Evolutionary conservation across 202 grass and related monocot species (phyloP), one percentile per base, ranked within the genome.

Genomic region (Dendrocalamus latiflorus): DNA sequence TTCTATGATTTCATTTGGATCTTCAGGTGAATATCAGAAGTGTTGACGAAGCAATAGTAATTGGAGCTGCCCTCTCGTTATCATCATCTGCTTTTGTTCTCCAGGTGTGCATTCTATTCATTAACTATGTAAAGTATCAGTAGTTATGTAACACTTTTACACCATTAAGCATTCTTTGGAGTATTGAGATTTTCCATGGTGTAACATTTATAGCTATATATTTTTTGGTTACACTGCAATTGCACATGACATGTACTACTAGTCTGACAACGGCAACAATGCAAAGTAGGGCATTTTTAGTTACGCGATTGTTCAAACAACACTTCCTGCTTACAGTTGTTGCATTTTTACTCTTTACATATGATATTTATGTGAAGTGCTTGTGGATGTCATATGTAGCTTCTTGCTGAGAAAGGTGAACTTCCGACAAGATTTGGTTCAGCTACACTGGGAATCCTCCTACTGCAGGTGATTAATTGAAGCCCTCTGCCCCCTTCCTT

Each of bases 51-150:
- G 96, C 96, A 6, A 90, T 98, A 83, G 95, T 98, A 41, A 98
- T 98, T 83, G 95, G 95, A 81, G 87, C 95, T 68, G 95, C 95
- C 36, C 95, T 98, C 51, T 98, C 95, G 34, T 83, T 98, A 80
- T 98, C 95, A 80, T 98, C 95, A 85, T 98, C 95, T 83, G 95
- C 95, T 90, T 98, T 98, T 89, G 95, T 98, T 62, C 83, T 98
- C 62, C 96, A 98, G 96, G 96, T 98, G 25, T 77, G 81, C n/a
- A 68, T 68, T 49, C 53, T 87, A 26, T 66, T 78, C 0, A 24
- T 2, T 65, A 68, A 17, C 6, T 26, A 12, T 11, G 44, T 63
- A 63, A 76, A 48, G 25, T 73, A 78, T 44, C 43, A 18, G 51
- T 30, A 45, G 7, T 73, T 37, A 28, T 54, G 10, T 38, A 24